These are phyloP conservation scores for Coprinellus micaceus DNA, from an alignment of 768 basidiomycete genomes.

Conservation along the genomic window DNA sequence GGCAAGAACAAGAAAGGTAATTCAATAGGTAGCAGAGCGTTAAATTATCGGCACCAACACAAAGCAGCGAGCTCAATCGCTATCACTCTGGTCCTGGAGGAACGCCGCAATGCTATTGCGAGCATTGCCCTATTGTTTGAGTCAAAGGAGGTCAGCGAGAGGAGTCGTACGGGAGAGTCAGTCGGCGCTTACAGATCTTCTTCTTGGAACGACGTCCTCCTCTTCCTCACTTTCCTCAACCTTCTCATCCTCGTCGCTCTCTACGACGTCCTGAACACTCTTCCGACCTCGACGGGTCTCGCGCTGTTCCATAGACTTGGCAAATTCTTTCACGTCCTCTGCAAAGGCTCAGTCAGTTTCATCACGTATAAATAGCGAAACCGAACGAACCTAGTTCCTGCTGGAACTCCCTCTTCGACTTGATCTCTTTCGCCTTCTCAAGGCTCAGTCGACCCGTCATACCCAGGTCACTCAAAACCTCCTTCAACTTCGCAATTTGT, in stretches of 20 bases:
- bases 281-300: conserved; percentile 13
- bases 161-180: too few relatives aligned
- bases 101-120: conserved; percentile 11
- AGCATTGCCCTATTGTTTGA: conserved; percentile 6
- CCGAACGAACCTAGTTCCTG: conserved; percentile 48
- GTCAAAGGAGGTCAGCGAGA: neutral
- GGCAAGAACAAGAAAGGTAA: too few relatives aligned
- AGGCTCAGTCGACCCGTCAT: conserved; percentile 77
- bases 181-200: conserved; percentile 8
- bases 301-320: conserved; percentile 42
- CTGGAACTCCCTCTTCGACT: conserved; percentile 67
- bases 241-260: conserved; percentile 14
- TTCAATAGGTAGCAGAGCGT: too few relatives aligned
- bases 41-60: too few relatives aligned
- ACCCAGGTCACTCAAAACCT: conserved; percentile 66
- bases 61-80: conserved; percentile 3
- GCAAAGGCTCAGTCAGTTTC: conserved; percentile 3
- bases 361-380: neutral
- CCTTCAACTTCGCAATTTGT: conserved; percentile 63
- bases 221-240: conserved; percentile 24
- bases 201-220: conserved; percentile 14
- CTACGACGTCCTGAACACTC: conserved; percentile 12
- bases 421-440: conserved; percentile 78
- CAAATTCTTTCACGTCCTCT: conserved; percentile 80
- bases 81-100: conserved; percentile 8